Base-by-base conservation (phyloP, 805 yeast genomes). In the Hanseniaspora clermontiae region DNA sequence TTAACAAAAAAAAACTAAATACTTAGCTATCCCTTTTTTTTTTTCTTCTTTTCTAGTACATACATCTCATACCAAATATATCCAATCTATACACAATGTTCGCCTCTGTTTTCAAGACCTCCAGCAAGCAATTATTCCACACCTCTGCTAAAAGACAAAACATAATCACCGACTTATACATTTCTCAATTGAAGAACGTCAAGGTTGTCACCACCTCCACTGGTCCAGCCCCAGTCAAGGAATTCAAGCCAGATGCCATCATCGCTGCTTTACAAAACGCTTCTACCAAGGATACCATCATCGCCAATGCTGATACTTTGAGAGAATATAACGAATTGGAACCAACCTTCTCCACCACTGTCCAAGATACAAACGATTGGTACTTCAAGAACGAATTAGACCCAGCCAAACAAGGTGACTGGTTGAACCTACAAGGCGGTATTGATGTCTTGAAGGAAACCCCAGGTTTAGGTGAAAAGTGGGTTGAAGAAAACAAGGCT, bases 101-200 rank as follows among this genome's bases (percentile, higher is more conserved):
- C 40, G 42, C 51, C 24, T 36, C 49, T 37, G 43, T 53, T 45
- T 19, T 53, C 42, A 50, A 39, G 40, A 49, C 46, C 31, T 43
- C 54, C n/a, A 45, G 51, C 24, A 43, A 46, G 40, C 55, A 56
- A 56, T 43, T 56, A 31, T 49, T 56, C 40, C 58, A 56, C 34
- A 59, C 65, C 48, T 53, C 64, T 68, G 60, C 68, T 65, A 47
- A 68, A 71, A 64, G 63, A 63, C 60, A 73, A 90, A 53, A 53
- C 78, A 75, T 85, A 68, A 72, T 90, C 68, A 79, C 87, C 70
- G 96, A 90, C 63, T 79, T 90, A 64, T 90, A 90, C 77, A 74
- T 91, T 68, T 81, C 79, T 70, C 95, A 90, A 73, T 76, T 93
- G 73, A 87, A 83, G 76, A 80, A 81, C 60, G 90, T 87, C 82